Evolutionary conservation across 225 moss, liverwort and hornwort species (phyloP).

Genomic region (Polytrichum formosum): DNA sequence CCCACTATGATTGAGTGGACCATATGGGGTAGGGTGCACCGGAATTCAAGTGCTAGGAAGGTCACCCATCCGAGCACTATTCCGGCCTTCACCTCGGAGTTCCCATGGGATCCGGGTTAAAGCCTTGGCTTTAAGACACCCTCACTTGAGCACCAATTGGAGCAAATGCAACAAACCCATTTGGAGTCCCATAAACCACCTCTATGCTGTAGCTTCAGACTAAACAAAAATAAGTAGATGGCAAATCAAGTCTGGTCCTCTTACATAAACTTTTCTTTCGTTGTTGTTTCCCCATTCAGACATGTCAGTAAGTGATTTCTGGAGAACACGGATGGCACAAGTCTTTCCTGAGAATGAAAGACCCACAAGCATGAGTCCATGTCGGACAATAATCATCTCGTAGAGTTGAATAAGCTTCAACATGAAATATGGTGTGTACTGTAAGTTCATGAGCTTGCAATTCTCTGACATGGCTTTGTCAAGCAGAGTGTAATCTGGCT

Average conservation of each 20-base stretch:
- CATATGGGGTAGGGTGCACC: no score
- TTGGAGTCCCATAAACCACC: no score
- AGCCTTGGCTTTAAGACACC: no score
- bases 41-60: no score
- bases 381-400: conserved; percentile 89
- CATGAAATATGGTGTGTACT: conserved; percentile 75
- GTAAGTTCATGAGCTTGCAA: conserved; percentile 70
- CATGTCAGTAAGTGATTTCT: conserved; percentile 77
- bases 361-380: conserved; percentile 88
- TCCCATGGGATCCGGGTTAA: no score
- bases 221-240: conserved; percentile 1
- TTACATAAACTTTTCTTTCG: conserved; percentile 71
- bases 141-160: no score
- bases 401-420: conserved; percentile 78
- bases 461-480: conserved; percentile 69
- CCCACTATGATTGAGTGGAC: no score
- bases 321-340: conserved; percentile 66
- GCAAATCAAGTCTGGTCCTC: neutral
- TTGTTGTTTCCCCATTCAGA: conserved; percentile 75
- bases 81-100: no score
- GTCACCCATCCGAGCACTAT: no score
- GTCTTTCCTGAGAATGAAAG: conserved; percentile 82
- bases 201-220: conserved; percentile 38
- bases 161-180: no score
- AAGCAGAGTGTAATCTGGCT: conserved; percentile 65